Evolutionary conservation across 2,329 filamentous ascomycete genomes (phyloP), one percentile per base, ranked within the genome.

Genomic region (Colletotrichum sp.): DNA sequence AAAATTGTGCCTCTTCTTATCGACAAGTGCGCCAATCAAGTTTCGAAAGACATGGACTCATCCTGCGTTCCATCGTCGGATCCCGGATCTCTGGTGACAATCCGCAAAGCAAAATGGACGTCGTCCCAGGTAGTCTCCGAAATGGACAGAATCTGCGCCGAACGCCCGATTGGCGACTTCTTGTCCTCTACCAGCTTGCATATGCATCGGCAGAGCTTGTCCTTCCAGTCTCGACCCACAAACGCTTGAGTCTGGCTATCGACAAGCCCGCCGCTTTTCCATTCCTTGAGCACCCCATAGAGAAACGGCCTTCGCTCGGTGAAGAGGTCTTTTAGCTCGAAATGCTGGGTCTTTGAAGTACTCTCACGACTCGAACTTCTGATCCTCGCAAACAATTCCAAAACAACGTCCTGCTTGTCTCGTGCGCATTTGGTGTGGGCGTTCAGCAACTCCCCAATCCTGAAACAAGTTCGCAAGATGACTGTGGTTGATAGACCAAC

Each of bases 301-400:
- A 76, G 61, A 26, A 89, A 90, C 0, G 92, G 92, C 7, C 89
- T 88, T 13, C 85, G 86, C 24, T 91, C 87, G 75, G 91, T 90
- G 78, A 91, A 92, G 0, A 94, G 81, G 78, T 94, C 92, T 52
- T 86, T 85, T 65, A 94, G 90, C n/a, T 90, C 87, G 76, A 94
- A 94, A 71, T 90, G 86, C 79, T 95, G 92, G 76, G 87, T 90
- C 24, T 81, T 84, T 9, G 80, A 78, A 8, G 84, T 81, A 14
- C 83, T 82, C 71, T 92, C 90, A 0, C 92, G 88, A 69, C 85
- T 88, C 0, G 92, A 93, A 67, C 86, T 87, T 2, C 85, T 85
- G 3, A 94, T 89, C 30, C 90, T 87, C 5, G 91, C 92, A 79
- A 92, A 95, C 0, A 94, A 82, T 80, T 94, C 92, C 74, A 94